Evolutionary conservation across 805 yeast species (phyloP).

Genomic region (Hanseniaspora thailandica): DNA sequence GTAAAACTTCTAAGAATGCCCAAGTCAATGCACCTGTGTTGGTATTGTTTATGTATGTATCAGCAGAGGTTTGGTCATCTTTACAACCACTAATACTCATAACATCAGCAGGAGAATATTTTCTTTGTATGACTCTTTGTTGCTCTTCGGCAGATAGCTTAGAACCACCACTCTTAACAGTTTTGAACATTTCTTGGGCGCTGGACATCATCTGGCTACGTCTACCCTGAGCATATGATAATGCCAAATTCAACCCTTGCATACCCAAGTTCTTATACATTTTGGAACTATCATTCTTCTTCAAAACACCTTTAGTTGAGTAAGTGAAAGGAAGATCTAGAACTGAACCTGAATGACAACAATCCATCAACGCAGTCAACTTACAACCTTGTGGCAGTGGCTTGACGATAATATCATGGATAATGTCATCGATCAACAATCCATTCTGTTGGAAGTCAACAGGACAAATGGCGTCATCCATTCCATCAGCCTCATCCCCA

Average conservation of each 20-base stretch:
- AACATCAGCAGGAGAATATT: slow-evolving; percentile 66
- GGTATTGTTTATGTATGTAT: slow-evolving; percentile 57
- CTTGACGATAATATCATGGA: slow-evolving; percentile 60
- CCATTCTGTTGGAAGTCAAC: slow-evolving; percentile 60
- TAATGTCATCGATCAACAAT: slow-evolving; percentile 57
- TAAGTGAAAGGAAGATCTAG: slow-evolving; percentile 70
- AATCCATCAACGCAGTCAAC: slow-evolving; percentile 69
- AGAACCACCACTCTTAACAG: slow-evolving; percentile 33
- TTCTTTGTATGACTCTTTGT: slow-evolving; percentile 40
- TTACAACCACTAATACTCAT: slow-evolving; percentile 70
- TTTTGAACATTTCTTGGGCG: slow-evolving; percentile 33
- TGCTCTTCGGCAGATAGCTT: slow-evolving; percentile 31
- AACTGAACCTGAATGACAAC: slow-evolving; percentile 78
- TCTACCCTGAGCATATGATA: slow-evolving; percentile 52
- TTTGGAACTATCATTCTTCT: slow-evolving; percentile 48
- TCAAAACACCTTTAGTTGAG: slow-evolving; percentile 71
- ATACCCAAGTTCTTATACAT: slow-evolving; percentile 62
- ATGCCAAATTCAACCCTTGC: slow-evolving; percentile 48
- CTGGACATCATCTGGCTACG: slow-evolving; percentile 33
- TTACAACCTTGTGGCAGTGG: slow-evolving; percentile 64
- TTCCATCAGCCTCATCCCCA: slow-evolving; percentile 68
- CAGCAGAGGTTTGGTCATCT: slow-evolving; percentile 76
- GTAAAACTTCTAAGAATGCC: slow-evolving; percentile 58
- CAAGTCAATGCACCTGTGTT: slow-evolving; percentile 80
- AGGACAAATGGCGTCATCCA: slow-evolving; percentile 63